Conservation (phyloP, 2,329 filamentous ascomycete species). For the Cercospora zeae-maydis region DNA sequence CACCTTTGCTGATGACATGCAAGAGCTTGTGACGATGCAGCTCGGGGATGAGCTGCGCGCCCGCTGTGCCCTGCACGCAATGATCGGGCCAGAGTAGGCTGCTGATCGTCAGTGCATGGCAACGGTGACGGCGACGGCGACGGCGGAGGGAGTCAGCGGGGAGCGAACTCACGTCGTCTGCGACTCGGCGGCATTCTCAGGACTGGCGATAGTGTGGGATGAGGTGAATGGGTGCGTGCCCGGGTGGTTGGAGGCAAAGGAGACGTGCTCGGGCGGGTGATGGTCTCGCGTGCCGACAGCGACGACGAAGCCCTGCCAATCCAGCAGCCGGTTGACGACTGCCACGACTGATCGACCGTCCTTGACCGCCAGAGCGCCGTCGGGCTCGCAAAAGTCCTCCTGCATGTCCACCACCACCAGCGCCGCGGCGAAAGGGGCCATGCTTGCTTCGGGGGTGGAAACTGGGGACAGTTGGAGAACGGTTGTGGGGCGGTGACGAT, state of each 20-base stretch:
- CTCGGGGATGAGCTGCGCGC: conserved; percentile 70
- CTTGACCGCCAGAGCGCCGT: conserved; percentile 79
- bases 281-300: conserved; percentile 89
- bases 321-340: conserved; percentile 70
- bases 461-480: background rate
- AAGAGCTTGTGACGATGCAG: conserved; percentile 61
- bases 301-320: conserved; percentile 61
- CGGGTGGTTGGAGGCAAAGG: conserved; percentile 78
- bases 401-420: conserved; percentile 48
- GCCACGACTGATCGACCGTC: conserved; percentile 67
- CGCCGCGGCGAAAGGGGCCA: conserved; percentile 10
- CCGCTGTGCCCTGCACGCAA: conserved; percentile 72
- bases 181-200: conserved; percentile 60
- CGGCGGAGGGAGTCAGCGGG: too few relatives aligned
- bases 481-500: background rate
- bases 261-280: conserved; percentile 79
- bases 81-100: conserved; percentile 85
- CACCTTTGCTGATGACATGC: conserved; percentile 72
- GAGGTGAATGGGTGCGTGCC: conserved; percentile 67
- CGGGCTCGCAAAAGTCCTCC: conserved; percentile 88
- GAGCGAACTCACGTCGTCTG: conserved; percentile 50
- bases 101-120: conserved; percentile 31
- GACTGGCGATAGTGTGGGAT: conserved; percentile 62
- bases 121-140: background rate
- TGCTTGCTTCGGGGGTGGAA: too few relatives aligned